Base-by-base conservation (phyloP, 106 monocot species). In the Posidonia australis region DNA sequence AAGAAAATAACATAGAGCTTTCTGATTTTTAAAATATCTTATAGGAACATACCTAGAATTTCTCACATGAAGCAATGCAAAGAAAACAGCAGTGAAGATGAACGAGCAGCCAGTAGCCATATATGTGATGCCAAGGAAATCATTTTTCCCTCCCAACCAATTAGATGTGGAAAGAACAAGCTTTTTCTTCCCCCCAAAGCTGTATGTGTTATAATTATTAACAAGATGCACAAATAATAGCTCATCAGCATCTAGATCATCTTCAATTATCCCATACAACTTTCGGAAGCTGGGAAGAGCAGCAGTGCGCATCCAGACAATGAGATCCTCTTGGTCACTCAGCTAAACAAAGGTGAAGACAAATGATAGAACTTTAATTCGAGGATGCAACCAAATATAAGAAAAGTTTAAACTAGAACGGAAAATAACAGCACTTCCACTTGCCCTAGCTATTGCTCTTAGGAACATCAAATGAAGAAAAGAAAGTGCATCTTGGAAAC, bases 271-370 rank as follows among this genome's bases (percentile, higher is more conserved):
- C 58, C 88, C 88, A 81, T 93, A 93, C 9, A 88, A 72, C 67
- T 93, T 93, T 13, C 88, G 59, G 60, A 93, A 93, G 46, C 83
- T 88, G 52, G 92, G 92, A 60, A 93, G 92, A 44, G 92, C 92
- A 66, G 88, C 67, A 45, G 82, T 67, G 22, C 88, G 82, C 92
- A 92, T 92, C 88, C 92, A 92, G 5, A 92, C 80, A 48, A 92
- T 92, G 10, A 92, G 80, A 74, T 88, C 92, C 73, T 92, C 88
- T 51, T 88, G 88, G 54, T 92, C 80, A 65, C 82, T 92, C 45
- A 92, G 78, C 92, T 92, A 36, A 47, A 47, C 6, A 26, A n/a
- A 55, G 43, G 13, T 0, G 26, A 27, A 27, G 19, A 44, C 24
- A 26, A 5, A 6, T 43, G 13, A 69, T 27, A 76, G 1, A 43